Evolutionary conservation across 768 basidiomycete genomes (phyloP).

Genomic region (Crassisporium funariophilum): DNA sequence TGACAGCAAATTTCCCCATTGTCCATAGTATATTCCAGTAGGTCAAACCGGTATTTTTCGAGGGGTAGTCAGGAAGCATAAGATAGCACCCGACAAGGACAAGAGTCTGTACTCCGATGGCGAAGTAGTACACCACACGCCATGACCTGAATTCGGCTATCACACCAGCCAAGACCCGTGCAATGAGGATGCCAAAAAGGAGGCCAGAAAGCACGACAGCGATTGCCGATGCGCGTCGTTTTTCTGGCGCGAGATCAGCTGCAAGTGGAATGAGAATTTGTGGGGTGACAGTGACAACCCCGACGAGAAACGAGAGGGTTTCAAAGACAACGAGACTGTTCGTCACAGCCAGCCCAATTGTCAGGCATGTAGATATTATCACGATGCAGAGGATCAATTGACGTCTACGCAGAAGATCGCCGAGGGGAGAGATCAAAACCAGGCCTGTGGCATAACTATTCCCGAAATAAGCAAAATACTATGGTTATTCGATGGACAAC

Average conservation of each 20-base stretch:
- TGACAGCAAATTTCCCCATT: conserved; percentile 76
- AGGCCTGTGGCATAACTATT: conserved; percentile 71
- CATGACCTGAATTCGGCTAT: conserved; percentile 73
- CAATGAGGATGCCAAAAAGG: conserved; percentile 71
- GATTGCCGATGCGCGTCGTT: conserved; percentile 72
- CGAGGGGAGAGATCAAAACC: conserved; percentile 76
- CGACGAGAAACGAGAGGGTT: conserved; percentile 68
- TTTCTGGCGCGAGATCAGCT: conserved; percentile 79
- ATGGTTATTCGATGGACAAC: conserved; percentile 4
- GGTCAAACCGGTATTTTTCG: conserved; percentile 64
- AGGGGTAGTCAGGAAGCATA: conserved; percentile 81
- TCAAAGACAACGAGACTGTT: conserved; percentile 62
- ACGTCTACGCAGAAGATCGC: conserved; percentile 79
- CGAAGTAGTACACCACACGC: conserved; percentile 78
- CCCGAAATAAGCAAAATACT: neutral
- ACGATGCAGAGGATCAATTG: conserved; percentile 66
- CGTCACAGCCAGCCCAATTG: conserved; percentile 73
- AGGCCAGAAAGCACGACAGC: conserved; percentile 72
- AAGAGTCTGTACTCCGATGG: conserved; percentile 66
- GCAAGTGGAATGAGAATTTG: conserved; percentile 79
- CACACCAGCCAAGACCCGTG: conserved; percentile 74
- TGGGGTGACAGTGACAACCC: conserved; percentile 69
- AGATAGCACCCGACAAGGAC: conserved; percentile 63
- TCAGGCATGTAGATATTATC: conserved; percentile 53
- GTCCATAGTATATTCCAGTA: conserved; percentile 72